A percentile compares a stretch with the other conserved stretches of the same genome.
These are phyloP conservation scores for Ceriops tagal DNA, from an alignment of 345 rosid species.

Conservation along the genomic window DNA sequence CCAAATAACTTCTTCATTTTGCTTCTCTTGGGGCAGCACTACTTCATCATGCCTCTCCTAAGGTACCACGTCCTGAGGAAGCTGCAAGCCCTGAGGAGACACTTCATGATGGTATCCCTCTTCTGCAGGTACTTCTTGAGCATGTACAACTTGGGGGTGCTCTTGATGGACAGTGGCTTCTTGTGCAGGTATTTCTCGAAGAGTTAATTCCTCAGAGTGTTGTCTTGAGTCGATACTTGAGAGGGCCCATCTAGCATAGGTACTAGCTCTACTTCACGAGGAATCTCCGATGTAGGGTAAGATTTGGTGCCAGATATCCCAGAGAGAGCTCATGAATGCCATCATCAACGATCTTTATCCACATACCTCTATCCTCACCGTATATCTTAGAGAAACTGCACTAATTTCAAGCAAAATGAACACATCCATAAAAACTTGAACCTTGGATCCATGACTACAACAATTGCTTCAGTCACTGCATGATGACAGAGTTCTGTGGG, in stretches of 20 bases:
- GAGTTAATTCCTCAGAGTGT: not conserved
- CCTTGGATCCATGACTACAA: conserved; percentile 92
- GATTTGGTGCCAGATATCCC: conserved; percentile 46
- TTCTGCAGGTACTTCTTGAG: not conserved
- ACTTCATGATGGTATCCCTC: conserved; percentile 1
- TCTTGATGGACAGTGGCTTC: not conserved
- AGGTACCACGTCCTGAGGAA: not conserved
- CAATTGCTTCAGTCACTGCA: conserved; percentile 54
- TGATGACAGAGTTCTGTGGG: conserved; percentile 74
- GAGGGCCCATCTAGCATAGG: conserved; percentile 7
- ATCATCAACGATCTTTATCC: conserved; percentile 68
- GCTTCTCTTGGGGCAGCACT: not conserved
- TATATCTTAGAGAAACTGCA: conserved; percentile 72
- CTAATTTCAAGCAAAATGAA: not conserved
- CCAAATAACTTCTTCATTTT: not conserved
- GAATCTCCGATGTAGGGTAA: conserved; percentile 39
- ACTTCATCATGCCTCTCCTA: conserved; percentile 6
- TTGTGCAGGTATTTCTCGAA: conserved; percentile 1
- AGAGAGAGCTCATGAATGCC: conserved; percentile 68
- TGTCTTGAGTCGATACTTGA: conserved; percentile 19
- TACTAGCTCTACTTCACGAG: not conserved
- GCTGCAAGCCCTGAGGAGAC: conserved; percentile 7
- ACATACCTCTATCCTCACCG: conserved; percentile 71
- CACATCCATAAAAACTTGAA: conserved; percentile 70
- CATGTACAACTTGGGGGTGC: not conserved